Percentiles rank a stretch among this genome's conserved stretches.
Conservation (phyloP, 768 basidiomycete species). For the Boletus sp. region DNA sequence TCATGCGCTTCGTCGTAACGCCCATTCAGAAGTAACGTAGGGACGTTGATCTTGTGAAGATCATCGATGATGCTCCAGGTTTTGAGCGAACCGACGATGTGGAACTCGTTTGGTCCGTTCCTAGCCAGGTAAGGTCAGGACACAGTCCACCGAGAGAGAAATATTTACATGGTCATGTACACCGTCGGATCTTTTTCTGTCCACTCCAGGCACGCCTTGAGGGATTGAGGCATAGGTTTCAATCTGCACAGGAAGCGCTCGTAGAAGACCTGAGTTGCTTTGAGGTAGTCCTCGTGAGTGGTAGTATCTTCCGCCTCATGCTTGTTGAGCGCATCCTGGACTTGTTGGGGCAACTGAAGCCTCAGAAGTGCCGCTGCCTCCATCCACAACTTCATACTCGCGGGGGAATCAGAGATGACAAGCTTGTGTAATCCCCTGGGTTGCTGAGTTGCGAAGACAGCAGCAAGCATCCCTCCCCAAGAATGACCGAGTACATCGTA, state of each 20-base stretch:
- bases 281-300: conserved; percentile 42
- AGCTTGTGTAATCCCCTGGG: conserved; percentile 47
- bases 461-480: conserved; percentile 45
- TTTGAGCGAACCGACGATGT: conserved; percentile 32
- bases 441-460: conserved; percentile 31
- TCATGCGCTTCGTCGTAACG: conserved; percentile 37
- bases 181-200: conserved; percentile 47
- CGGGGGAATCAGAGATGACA: conserved; percentile 44
- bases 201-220: conserved; percentile 32
- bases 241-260: conserved; percentile 41
- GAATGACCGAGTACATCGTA: conserved; percentile 45
- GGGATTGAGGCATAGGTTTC: conserved; percentile 42
- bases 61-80: conserved; percentile 35
- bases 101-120: conserved; percentile 41
- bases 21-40: conserved; percentile 37
- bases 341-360: conserved; percentile 38
- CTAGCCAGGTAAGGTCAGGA: conserved; percentile 19
- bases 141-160: background rate
- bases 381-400: conserved; percentile 44
- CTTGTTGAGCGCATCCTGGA: conserved; percentile 38
- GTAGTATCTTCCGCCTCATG: conserved; percentile 46
- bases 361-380: conserved; percentile 31
- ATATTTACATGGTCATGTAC: conserved; percentile 43
- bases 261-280: conserved; percentile 42
- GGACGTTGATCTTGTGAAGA: conserved; percentile 30